Evolutionary conservation across 306 rosid genomes (phyloP).

Genomic region (Canavalia ensiformis): DNA sequence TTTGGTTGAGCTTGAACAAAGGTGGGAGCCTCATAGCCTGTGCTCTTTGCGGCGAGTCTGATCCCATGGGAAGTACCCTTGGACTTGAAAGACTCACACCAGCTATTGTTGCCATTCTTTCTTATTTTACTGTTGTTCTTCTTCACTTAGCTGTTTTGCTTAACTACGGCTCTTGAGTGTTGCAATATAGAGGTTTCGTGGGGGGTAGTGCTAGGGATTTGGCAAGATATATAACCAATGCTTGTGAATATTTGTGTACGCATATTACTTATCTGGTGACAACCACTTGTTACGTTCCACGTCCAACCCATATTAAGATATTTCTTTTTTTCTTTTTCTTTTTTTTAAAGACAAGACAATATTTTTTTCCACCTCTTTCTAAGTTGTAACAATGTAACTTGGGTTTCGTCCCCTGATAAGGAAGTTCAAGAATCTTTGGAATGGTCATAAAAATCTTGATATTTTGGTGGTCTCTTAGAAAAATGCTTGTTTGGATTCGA

Average conservation of each 20-base stretch:
- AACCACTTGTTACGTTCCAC: constrained; percentile 61
- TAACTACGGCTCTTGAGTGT: background rate
- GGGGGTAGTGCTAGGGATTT: background rate
- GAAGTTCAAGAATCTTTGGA: background rate
- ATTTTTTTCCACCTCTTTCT: background rate
- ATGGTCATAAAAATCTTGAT: constrained; percentile 40
- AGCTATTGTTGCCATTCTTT: constrained; percentile 68
- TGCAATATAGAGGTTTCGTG: constrained; percentile 1
- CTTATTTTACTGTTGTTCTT: background rate
- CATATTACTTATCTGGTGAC: constrained; percentile 67
- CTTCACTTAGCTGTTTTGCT: background rate
- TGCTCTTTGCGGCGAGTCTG: constrained; percentile 53
- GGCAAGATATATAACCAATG: constrained; percentile 34
- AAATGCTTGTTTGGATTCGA: constrained; percentile 31
- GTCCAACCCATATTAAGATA: constrained; percentile 46
- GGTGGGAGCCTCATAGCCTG: constrained; percentile 43
- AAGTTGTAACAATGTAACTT: background rate
- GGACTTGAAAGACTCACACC: constrained; percentile 68
- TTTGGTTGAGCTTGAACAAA: constrained; percentile 44
- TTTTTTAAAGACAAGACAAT: background rate
- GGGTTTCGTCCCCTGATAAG: background rate
- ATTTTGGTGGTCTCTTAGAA: constrained; percentile 25
- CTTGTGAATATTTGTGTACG: constrained; percentile 52
- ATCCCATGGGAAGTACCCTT: constrained; percentile 50
- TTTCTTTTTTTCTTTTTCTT: constrained; percentile 7